Percentiles rank a stretch among this genome's conserved stretches.
Conservation (phyloP, 129 eudicot species). For the Flaveria linearis region DNA sequence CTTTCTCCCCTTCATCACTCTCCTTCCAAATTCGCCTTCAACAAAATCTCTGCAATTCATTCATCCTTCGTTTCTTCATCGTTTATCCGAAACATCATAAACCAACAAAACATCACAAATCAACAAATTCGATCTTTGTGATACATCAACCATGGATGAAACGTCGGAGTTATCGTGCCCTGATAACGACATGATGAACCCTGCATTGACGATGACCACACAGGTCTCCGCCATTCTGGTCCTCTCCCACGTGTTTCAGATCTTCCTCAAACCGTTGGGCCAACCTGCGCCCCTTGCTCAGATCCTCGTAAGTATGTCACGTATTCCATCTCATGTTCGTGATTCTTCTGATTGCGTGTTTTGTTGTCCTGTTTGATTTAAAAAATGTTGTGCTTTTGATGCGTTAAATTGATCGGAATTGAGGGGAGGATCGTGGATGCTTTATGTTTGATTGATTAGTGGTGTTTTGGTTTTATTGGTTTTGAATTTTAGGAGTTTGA, state of each 20-base stretch:
- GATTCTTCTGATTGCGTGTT: neutral
- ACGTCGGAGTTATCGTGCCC: conserved; percentile 31
- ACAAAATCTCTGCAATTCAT: conserved; percentile 18
- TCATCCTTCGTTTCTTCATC: conserved; percentile 5
- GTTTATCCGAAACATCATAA: neutral
- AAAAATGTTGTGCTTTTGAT: neutral
- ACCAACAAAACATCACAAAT: neutral
- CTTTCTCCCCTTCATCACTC: neutral
- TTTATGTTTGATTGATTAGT: neutral
- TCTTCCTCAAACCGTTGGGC: conserved; percentile 71
- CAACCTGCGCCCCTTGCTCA: conserved; percentile 84
- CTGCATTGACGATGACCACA: conserved; percentile 69
- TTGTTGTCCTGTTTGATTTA: neutral
- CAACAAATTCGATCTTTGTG: neutral
- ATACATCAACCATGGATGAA: conserved; percentile 13
- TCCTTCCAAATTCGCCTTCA: conserved; percentile 19
- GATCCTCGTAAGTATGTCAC: conserved; percentile 88
- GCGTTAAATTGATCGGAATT: neutral
- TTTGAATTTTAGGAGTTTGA: neutral
- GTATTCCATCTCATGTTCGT: conserved; percentile 15
- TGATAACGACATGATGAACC: conserved; percentile 60
- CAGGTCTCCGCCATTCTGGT: conserved; percentile 80
- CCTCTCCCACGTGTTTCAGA: conserved; percentile 76
- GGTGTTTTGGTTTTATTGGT: neutral
- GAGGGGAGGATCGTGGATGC: neutral